Percentiles rank a stretch among this genome's conserved stretches.
phyloP scores from a whole-genome alignment of 805 yeast species.

The Teunomyces barrocoloradensis region DNA sequence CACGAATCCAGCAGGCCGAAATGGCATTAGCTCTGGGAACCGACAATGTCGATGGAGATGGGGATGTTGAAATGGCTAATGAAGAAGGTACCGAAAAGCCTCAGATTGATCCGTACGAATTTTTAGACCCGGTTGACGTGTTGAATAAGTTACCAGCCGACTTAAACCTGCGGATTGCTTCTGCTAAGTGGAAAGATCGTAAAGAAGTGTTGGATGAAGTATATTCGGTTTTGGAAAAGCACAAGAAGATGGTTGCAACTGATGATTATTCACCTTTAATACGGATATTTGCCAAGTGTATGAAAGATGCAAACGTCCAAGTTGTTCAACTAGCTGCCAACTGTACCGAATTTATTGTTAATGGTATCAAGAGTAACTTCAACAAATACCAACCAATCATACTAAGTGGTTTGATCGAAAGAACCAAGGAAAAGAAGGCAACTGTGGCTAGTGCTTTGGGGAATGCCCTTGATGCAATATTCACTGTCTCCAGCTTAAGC shows the following conservation, averaged over 20 bases:
- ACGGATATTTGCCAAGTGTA: slow-evolving; percentile 62
- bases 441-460: slow-evolving; percentile 71
- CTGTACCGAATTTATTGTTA: slow-evolving; percentile 57
- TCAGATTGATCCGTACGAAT: slow-evolving; percentile 62
- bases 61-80: slow-evolving; percentile 31
- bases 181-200: slow-evolving; percentile 88
- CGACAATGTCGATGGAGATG: slow-evolving; percentile 5
- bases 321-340: slow-evolving; percentile 80
- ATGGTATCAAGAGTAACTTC: slow-evolving; percentile 61
- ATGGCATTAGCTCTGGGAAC: slow-evolving; percentile 7
- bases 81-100: slow-evolving; percentile 14
- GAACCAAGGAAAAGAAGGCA: slow-evolving; percentile 85
- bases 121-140: slow-evolving; percentile 69
- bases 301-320: slow-evolving; percentile 86
- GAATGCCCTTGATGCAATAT: slow-evolving; percentile 63
- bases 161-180: slow-evolving; percentile 51
- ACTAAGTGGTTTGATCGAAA: slow-evolving; percentile 64
- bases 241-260: slow-evolving; percentile 50
- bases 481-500: slow-evolving; percentile 45
- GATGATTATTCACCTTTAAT: slow-evolving; percentile 68
- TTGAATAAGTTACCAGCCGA: slow-evolving; percentile 64
- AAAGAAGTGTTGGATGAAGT: slow-evolving; percentile 78
- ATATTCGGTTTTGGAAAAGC: slow-evolving; percentile 46
- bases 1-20: slow-evolving; percentile 52
- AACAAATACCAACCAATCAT: slow-evolving; percentile 51